Evolutionary conservation across 805 yeast species (phyloP).

Genomic region (Maudiozyma bulderi): DNA sequence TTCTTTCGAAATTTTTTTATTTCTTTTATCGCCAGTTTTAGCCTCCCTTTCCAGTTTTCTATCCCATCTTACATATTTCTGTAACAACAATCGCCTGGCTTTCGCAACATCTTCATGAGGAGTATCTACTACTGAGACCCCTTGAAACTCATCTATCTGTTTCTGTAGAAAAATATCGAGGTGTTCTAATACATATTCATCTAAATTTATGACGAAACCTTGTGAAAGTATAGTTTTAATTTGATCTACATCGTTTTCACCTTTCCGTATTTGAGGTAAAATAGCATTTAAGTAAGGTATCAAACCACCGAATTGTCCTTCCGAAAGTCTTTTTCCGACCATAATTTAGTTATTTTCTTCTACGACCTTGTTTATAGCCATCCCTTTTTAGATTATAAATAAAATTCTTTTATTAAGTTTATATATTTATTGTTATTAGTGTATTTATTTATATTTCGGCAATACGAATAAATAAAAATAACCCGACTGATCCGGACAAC

Average conservation of each 20-base stretch:
- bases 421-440: not conserved
- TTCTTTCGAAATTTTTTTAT: constrained; percentile 1
- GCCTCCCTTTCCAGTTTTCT: not conserved
- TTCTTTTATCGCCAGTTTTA: not conserved
- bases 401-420: too few species aligned
- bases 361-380: too few species aligned
- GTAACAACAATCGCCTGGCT: not conserved
- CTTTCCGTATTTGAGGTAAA: not conserved
- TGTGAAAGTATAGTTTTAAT: not conserved
- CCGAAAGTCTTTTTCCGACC: not conserved
- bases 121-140: not conserved
- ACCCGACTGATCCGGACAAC: too few species aligned
- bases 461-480: not conserved
- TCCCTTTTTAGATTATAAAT: too few species aligned
- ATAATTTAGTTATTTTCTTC: too few species aligned
- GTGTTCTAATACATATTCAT: not conserved
- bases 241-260: not conserved
- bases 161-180: not conserved
- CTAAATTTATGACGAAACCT: not conserved
- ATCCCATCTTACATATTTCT: not conserved
- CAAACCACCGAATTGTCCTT: not conserved
- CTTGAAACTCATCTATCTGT: not conserved
- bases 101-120: not conserved
- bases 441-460: not conserved
- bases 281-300: constrained; percentile 1